Conservation (phyloP, 1,284 basidiomycete genomes). For the Heliocybe sulcata region DNA sequence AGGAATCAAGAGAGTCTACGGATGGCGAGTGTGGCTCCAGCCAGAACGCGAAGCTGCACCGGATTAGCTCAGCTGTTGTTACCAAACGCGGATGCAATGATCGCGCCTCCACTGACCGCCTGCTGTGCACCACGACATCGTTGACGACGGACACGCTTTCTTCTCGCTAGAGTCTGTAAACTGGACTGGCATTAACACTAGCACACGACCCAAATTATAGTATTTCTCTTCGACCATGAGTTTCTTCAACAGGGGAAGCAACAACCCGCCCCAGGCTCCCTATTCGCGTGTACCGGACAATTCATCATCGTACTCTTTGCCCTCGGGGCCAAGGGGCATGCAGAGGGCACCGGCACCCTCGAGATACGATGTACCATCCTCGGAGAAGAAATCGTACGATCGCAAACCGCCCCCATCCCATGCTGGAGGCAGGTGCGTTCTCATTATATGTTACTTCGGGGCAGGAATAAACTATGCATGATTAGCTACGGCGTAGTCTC, state of each 20-base stretch:
- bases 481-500: conserved; percentile 50
- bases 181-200: too few species aligned
- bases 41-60: conserved; percentile 2
- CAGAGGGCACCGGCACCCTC: conserved; percentile 23
- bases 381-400: conserved; percentile 45
- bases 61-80: neutral
- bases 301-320: conserved; percentile 10
- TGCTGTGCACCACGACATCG: neutral
- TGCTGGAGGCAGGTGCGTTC: conserved; percentile 33
- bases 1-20: neutral
- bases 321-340: conserved; percentile 19
- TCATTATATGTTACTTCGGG: neutral
- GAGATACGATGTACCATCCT: conserved; percentile 49
- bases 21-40: neutral
- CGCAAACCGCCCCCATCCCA: conserved; percentile 30
- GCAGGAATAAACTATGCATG: neutral
- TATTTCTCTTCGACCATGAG: conserved; percentile 27
- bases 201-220: neutral
- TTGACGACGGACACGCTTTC: neutral
- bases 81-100: neutral
- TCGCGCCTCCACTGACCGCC: neutral
- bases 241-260: conserved; percentile 39
- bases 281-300: conserved; percentile 43
- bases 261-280: conserved; percentile 28
- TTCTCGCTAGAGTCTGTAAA: too few species aligned